Evolutionary conservation across 164 flowering plant species (phyloP), one percentile per base, ranked within the genome.

Genomic region (Pachysandra terminalis): DNA sequence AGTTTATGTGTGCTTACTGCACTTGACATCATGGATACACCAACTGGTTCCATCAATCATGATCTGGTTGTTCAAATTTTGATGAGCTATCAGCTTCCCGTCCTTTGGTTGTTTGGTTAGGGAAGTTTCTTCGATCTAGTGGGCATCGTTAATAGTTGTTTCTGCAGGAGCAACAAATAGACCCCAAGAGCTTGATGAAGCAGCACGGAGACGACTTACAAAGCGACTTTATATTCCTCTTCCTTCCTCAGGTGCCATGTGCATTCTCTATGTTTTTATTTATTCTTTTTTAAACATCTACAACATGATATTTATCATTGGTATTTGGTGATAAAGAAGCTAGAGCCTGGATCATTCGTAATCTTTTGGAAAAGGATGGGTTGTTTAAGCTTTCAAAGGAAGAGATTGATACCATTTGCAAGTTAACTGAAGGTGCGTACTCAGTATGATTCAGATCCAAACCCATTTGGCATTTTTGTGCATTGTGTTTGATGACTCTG

Each of bases 131-230:
- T n/a, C n/a, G n/a, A n/a, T n/a, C n/a, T n/a, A n/a, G n/a, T n/a
- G n/a, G n/a, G n/a, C n/a, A n/a, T n/a, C n/a, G n/a, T n/a, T n/a
- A n/a, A n/a, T n/a, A n/a, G n/a, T 15, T 49, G 54, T 49, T 72
- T 61, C 59, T 71, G 35, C 84, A 96, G 99, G 99, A 71, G 99
- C 99, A 70, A 96, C 99, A 67, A 96, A 96, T 82, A 85, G 99
- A 68, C 98, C 99, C 55, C 99, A 93, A 72, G 99, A 93, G 74
- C 97, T 96, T 57, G 98, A 96, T 80, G 99, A 96, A 77, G 99
- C 99, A 65, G 99, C 99, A 61, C 78, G 99, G 73, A 84, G 98
- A 74, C 85, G 98, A 72, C 96, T 96, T 61, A 90, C 98, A 55
- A 96, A 96, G 77, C 84, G 96, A 56, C 90, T 93, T 3, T 95